Conservation (phyloP, 305 asterid genomes). For the Rubia tinctorum region DNA sequence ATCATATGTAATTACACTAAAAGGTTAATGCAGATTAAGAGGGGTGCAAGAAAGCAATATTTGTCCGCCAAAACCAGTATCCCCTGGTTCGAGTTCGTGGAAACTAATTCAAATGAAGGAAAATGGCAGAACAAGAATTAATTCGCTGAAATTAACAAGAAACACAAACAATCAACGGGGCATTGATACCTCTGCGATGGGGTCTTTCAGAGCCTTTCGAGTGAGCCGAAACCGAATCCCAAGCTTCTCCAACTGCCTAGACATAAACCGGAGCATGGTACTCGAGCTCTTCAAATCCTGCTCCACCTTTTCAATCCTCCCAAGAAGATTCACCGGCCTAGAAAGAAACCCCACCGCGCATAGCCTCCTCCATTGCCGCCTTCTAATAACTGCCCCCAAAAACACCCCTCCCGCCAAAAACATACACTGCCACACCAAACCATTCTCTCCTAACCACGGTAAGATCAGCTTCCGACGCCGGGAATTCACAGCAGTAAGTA, state of each 20-base stretch:
- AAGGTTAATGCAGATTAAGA: neutral
- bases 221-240: constrained; percentile 41
- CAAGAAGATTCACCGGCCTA: constrained; percentile 47
- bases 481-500: constrained; percentile 38
- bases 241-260: constrained; percentile 80
- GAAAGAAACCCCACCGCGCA: constrained; percentile 38
- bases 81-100: neutral
- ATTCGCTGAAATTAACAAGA: constrained; percentile 11
- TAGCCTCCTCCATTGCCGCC: constrained; percentile 81
- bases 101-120: neutral
- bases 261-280: constrained; percentile 49
- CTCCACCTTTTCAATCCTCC: constrained; percentile 78
- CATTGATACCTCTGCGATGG: constrained; percentile 53
- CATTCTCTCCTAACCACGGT: constrained; percentile 43
- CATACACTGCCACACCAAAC: constrained; percentile 64
- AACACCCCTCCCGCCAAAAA: constrained; percentile 46
- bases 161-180: neutral
- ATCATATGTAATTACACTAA: neutral
- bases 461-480: constrained; percentile 35
- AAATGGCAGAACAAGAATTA: constrained; percentile 2
- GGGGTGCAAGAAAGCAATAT: constrained; percentile 2
- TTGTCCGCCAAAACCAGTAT: neutral
- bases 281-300: constrained; percentile 57
- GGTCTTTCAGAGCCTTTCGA: constrained; percentile 42
- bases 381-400: constrained; percentile 65